Conservation (phyloP, 2,329 filamentous ascomycete genomes). For the Orbilia ellipsospora region DNA sequence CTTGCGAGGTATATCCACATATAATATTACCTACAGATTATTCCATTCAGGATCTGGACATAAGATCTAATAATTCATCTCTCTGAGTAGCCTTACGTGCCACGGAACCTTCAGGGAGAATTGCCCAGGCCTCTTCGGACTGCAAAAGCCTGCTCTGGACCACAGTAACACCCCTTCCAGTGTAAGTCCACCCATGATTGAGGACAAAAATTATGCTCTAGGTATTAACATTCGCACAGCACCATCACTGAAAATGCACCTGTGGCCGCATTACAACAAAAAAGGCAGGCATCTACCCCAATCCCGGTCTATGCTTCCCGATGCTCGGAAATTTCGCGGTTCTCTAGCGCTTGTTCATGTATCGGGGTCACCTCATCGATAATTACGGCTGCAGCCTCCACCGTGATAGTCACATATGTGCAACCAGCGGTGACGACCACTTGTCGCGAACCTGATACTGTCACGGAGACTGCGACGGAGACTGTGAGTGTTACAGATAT, state of each 20-base stretch:
- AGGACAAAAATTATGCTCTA: neutral
- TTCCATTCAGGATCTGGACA: neutral
- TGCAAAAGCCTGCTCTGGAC: neutral
- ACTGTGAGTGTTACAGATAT: slow-evolving; percentile 18
- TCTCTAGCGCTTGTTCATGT: slow-evolving; percentile 7
- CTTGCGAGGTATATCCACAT: slow-evolving; percentile 15
- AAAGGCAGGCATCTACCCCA: neutral
- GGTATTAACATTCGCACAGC: neutral
- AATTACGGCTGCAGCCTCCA: neutral
- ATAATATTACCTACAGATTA: neutral
- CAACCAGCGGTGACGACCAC: no score
- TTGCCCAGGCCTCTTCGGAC: slow-evolving; percentile 8
- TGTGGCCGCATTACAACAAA: no score
- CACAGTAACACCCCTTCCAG: neutral
- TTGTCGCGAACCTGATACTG: slow-evolving; percentile 11
- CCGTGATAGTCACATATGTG: neutral
- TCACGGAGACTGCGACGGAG: slow-evolving; percentile 5
- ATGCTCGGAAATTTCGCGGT: neutral
- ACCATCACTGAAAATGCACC: neutral
- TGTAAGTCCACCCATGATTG: neutral
- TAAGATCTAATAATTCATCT: no score
- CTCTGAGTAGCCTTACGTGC: neutral
- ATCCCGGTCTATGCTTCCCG: neutral
- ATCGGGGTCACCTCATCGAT: slow-evolving; percentile 2
- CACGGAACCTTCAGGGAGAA: neutral